Evolutionary conservation across 2,329 filamentous ascomycete species (phyloP), one percentile per base, ranked within the genome.

Genomic region (Nakataea oryzae): DNA sequence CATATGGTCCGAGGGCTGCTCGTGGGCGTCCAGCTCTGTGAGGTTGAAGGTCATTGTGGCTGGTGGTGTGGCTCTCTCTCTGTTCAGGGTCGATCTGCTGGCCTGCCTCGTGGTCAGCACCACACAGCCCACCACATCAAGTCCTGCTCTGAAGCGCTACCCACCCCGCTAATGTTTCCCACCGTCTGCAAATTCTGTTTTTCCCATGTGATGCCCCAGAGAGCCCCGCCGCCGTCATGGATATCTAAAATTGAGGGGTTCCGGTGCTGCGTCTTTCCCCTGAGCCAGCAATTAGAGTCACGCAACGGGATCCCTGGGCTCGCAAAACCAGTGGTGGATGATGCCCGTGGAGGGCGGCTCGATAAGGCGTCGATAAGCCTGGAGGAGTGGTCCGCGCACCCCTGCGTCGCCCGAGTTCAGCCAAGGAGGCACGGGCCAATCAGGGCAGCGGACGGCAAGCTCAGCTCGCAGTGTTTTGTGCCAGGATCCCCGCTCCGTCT

Each of bases 1-100:
- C 66, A 97, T 79, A 59, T 79, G 74, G 14, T 86, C 84, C 3
- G 92, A 90, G 1, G 92, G 90, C 68, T 87, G 86, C 73, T 91
- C 86, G 72, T 93, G 85, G 30, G 92, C 87, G 74, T 96, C 89
- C 3, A 93, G 77, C 26, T 80, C 77, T 29, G 72, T 74, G 32
- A 80, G 74, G 62, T 78, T 74, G 34, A 74, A 69, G 1, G 74
- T 73, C 78, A 79, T 79, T 29, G 57, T 66, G 62, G n/a, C 26
- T 24, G 17, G 56, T 14, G 41, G 50, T 27, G 29, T 21, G 30
- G 8, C 13, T 32, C 9, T 11, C 30, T 32, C 30, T 32, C 9
- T 12, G 30, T 32, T 14, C 3, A 47, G 34, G 5, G 14, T n/a
- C n/a, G n/a, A n/a, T n/a, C n/a, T n/a, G n/a, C n/a, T n/a, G n/a